Evolutionary conservation across 2,329 filamentous ascomycete genomes (phyloP).

Genomic region (Fusarium sp.): DNA sequence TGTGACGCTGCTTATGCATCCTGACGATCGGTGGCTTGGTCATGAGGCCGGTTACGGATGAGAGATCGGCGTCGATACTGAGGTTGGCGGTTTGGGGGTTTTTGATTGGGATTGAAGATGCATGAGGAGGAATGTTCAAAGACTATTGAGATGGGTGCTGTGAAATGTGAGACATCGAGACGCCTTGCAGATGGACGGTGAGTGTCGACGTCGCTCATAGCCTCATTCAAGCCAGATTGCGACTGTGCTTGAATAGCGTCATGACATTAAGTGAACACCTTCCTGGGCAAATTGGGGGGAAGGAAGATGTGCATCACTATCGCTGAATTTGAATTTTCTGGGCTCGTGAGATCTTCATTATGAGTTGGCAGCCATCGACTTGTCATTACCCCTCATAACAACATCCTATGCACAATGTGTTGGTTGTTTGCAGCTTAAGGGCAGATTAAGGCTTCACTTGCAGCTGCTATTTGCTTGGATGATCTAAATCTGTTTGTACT

Average conservation of each 20-base stretch:
- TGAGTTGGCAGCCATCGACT: too few relatives aligned
- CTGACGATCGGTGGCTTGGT: slow-evolving; percentile 40
- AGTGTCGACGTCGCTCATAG: slow-evolving; percentile 23
- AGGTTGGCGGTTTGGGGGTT: neutral
- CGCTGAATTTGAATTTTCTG: too few relatives aligned
- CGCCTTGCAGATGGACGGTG: neutral
- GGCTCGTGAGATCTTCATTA: too few relatives aligned
- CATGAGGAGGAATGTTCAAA: neutral
- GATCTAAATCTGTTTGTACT: too few relatives aligned
- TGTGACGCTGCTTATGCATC: slow-evolving; percentile 31
- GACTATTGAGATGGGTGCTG: neutral
- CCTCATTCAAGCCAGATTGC: neutral
- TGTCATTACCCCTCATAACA: too few relatives aligned
- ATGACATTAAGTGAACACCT: neutral
- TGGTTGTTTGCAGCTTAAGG: too few relatives aligned
- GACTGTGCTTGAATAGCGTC: neutral
- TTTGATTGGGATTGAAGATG: neutral
- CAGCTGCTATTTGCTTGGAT: too few relatives aligned
- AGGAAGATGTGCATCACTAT: too few relatives aligned
- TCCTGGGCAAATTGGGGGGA: neutral
- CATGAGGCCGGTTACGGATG: slow-evolving; percentile 23
- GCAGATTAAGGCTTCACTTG: too few relatives aligned
- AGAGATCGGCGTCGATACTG: slow-evolving; percentile 2
- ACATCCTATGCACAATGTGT: too few relatives aligned
- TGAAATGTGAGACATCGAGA: neutral